Evolutionary conservation across 148 eudicot species (phyloP).

Genomic region (Nyssa sinensis): DNA sequence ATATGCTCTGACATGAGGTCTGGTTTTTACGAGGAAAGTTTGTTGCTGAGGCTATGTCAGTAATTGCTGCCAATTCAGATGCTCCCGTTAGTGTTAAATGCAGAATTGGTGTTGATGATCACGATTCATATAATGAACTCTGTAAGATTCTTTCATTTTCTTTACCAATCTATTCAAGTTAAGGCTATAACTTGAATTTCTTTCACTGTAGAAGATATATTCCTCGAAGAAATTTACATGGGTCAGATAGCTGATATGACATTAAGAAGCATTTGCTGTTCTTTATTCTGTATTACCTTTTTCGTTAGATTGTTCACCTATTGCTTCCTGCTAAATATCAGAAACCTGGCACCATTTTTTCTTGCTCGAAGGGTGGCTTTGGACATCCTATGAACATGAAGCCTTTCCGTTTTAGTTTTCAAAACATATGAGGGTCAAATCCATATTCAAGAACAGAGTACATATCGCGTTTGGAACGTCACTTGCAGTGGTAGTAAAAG

Average conservation of each 20-base stretch:
- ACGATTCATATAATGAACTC: conserved; percentile 90
- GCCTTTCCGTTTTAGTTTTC: neutral
- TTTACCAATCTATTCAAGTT: neutral
- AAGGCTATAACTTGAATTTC: neutral
- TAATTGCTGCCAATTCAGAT: conserved; percentile 85
- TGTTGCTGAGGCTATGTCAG: conserved; percentile 98
- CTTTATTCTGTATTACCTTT: neutral
- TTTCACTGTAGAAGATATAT: neutral
- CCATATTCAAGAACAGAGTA: neutral
- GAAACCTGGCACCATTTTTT: neutral
- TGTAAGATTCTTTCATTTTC: conserved; percentile 49
- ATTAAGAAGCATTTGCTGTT: neutral
- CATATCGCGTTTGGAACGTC: neutral
- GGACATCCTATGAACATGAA: no score
- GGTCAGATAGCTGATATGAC: neutral
- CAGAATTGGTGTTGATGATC: conserved; percentile 93
- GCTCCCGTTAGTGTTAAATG: conserved; percentile 96
- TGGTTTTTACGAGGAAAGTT: conserved; percentile 75
- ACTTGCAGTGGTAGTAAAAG: neutral
- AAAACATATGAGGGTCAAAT: neutral
- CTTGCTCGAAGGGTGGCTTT: no score
- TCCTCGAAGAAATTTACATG: neutral
- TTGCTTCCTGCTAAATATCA: neutral
- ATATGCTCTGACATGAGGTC: conserved; percentile 28
- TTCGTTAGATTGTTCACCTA: neutral